Evolutionary conservation across 192 early-diverging fungal species (phyloP).

Genomic region (Rhizoclosmatium globosum): DNA sequence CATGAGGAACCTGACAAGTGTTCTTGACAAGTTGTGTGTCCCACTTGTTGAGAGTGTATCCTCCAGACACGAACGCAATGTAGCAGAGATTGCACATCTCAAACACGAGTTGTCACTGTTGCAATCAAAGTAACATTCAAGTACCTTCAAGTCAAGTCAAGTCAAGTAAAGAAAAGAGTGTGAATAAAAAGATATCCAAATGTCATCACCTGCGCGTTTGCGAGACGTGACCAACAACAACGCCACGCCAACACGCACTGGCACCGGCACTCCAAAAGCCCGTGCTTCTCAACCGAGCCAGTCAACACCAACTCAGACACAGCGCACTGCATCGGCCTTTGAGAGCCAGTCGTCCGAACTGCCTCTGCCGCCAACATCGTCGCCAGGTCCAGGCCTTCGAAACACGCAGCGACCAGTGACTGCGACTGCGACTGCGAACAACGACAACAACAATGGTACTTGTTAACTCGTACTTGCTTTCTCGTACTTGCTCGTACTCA

Average conservation of each 20-base stretch:
- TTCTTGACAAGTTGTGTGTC: constrained; percentile 41
- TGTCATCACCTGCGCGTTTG: too few relatives aligned
- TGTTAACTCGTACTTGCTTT: too few relatives aligned
- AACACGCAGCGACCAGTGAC: not conserved
- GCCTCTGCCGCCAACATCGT: constrained; percentile 35
- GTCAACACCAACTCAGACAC: not conserved
- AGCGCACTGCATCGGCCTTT: constrained; percentile 49
- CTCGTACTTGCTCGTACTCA: not conserved
- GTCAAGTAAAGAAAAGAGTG: too few relatives aligned
- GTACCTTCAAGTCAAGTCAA: too few relatives aligned
- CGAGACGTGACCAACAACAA: not conserved
- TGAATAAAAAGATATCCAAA: too few relatives aligned
- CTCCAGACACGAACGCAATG: constrained; percentile 38
- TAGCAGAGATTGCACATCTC: constrained; percentile 32
- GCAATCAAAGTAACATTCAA: too few relatives aligned
- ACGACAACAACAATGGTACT: not conserved
- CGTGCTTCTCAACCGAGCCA: too few relatives aligned
- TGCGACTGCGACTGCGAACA: not conserved
- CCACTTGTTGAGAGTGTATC: constrained; percentile 35
- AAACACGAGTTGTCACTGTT: not conserved
- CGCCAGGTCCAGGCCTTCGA: not conserved
- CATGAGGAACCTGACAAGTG: constrained; percentile 36
- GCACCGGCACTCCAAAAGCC: not conserved
- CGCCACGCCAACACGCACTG: not conserved
- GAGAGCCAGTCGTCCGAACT: constrained; percentile 50